Conservation (phyloP, 208 protist genomes). For the Trypanosoma lewisi region DNA sequence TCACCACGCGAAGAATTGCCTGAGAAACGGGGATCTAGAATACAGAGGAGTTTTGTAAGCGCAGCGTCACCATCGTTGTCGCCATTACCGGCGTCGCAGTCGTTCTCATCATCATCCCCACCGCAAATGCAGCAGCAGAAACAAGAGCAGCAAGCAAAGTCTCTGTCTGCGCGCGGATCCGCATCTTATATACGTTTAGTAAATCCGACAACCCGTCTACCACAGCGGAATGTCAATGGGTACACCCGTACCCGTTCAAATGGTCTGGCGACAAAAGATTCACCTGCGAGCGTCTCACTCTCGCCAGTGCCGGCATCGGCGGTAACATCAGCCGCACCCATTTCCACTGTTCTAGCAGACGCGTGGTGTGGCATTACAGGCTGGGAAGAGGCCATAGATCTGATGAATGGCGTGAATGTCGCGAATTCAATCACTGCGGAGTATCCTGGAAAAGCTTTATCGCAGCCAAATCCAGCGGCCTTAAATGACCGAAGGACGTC, state of each 20-base stretch:
- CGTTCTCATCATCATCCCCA: too few species aligned
- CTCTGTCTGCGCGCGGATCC: background rate
- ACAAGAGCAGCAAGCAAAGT: background rate
- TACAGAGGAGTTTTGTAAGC: background rate
- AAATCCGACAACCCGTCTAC: constrained; percentile 7
- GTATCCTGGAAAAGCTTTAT: background rate
- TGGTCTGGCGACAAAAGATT: constrained; percentile 2
- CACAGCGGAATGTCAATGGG: constrained; percentile 5
- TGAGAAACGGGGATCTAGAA: background rate
- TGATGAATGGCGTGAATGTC: background rate
- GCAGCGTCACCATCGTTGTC: background rate
- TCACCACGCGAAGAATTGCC: background rate
- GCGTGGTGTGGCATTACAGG: constrained; percentile 22
- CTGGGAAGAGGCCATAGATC: constrained; percentile 19
- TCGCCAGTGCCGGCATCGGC: background rate
- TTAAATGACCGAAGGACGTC: background rate
- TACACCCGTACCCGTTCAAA: constrained; percentile 1
- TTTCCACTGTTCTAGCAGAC: background rate
- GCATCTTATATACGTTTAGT: constrained; percentile 24
- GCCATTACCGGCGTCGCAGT: too few species aligned
- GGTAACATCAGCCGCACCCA: background rate
- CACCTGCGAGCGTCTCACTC: background rate
- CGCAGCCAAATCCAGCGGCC: background rate
- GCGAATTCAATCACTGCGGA: background rate
- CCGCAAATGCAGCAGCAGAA: background rate